Base-by-base conservation (phyloP, 768 basidiomycete species). In the Hygrophorus russula region DNA sequence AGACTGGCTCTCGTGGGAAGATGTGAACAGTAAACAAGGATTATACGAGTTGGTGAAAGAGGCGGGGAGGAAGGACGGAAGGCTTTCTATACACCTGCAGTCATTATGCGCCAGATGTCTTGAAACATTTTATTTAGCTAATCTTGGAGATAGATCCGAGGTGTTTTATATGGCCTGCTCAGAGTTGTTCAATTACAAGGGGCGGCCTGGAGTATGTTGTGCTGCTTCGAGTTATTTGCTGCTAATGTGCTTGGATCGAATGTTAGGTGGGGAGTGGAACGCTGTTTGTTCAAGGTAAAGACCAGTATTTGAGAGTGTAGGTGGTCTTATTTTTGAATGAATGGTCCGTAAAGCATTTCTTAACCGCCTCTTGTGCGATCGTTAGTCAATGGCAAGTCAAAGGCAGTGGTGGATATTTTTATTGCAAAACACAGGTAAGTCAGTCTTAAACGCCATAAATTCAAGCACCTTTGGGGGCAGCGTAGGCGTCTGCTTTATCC, bases 81-180 rank as follows among this genome's bases (percentile, higher is more conserved):
- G 57, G 65, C 69, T 20, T 85, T 76, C 54, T 71, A 78, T 49
- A 60, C 7, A 24, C 24, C 24, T 24, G 24, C 3, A 7, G 24
- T 7, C 7, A 24, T 24, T 3, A 24, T 24, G 24, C 24, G 7
- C 24, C 24, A 24, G 24, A 7, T 24, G 24, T 24, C 24, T 24
- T 24, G 3, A n/a, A n/a, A n/a, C 7, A 24, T 24, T 7, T 7
- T 7, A 7, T 24, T 24, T 7, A 7, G 24, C 7, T 24, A 31
- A 12, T 44, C 43, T 5, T 10, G 29, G 5, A 10, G 20, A 4
- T 45, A 76, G 78, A 47, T 82, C 81, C 56, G 65, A 80, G 12
- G 77, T 82, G 9, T 84, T 84, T 58, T 83, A 79, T 54, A 69
- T 83, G 58, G 78, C 80, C 8, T 80, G 78, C 51, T 75, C 77